These are phyloP conservation scores for Rhamnella rubrinervis DNA, from an alignment of 331 rosid genomes.

Conservation along the genomic window DNA sequence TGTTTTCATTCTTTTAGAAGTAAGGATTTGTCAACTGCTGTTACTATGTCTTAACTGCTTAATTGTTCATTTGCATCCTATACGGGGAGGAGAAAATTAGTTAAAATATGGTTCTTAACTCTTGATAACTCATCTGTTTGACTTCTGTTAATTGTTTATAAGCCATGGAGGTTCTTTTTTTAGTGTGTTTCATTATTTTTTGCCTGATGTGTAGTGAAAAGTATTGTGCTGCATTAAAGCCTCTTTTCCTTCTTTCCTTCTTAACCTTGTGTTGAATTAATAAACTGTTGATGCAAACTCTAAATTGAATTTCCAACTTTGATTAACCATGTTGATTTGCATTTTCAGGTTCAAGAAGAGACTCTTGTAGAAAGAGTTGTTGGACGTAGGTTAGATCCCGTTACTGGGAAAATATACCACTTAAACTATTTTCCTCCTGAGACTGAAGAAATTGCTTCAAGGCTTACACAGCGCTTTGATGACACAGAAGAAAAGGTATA, in stretches of 20 bases:
- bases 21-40: conserved; percentile 29
- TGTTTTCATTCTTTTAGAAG: conserved; percentile 80
- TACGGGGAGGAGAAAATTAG: not conserved
- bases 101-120: not conserved
- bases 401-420: conserved; percentile 90
- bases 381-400: conserved; percentile 93
- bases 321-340: conserved; percentile 5
- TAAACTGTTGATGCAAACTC: not conserved
- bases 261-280: not conserved
- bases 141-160: not conserved
- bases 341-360: conserved; percentile 79
- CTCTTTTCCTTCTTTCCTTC: not conserved
- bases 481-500: conserved; percentile 89
- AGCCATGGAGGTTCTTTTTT: conserved; percentile 5
- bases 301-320: not conserved
- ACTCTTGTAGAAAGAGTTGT: conserved; percentile 86
- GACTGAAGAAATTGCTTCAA: conserved; percentile 69
- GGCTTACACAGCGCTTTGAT: conserved; percentile 95
- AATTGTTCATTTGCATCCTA: not conserved
- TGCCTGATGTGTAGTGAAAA: not conserved
- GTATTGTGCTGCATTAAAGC: not conserved
- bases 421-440: conserved; percentile 90
- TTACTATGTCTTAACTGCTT: not conserved
- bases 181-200: not conserved
- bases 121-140: not conserved